Evolutionary conservation across 208 protist species (phyloP).

Genomic region (Novymonas esmeraldas): DNA sequence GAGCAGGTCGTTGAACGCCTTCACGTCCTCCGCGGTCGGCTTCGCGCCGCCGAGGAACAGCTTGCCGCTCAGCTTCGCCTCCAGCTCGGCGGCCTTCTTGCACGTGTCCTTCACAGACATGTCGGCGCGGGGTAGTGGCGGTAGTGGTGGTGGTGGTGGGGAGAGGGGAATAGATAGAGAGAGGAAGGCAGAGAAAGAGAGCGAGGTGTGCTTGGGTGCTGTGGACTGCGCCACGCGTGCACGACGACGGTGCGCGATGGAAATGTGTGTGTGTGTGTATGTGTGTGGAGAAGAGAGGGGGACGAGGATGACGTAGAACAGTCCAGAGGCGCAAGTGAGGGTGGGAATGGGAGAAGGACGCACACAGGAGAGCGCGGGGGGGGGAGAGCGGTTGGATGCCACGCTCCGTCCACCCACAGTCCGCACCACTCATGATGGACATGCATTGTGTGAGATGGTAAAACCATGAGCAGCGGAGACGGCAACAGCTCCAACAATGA

Average conservation of each 20-base stretch:
- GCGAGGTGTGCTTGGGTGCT: too few relatives aligned
- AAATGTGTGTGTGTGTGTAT: neutral
- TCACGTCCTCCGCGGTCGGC: slow-evolving; percentile 70
- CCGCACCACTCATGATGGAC: too few relatives aligned
- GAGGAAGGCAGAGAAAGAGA: neutral
- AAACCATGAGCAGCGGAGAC: too few relatives aligned
- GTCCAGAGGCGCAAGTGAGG: too few relatives aligned
- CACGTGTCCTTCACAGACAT: slow-evolving; percentile 69
- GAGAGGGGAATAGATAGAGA: slow-evolving; percentile 8
- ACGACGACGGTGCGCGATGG: too few relatives aligned
- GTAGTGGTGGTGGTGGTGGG: slow-evolving; percentile 4
- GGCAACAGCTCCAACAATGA: too few relatives aligned
- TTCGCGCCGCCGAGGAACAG: slow-evolving; percentile 71
- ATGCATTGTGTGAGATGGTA: too few relatives aligned
- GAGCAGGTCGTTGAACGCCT: slow-evolving; percentile 72
- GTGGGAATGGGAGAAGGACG: too few relatives aligned
- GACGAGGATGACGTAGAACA: too few relatives aligned
- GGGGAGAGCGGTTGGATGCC: too few relatives aligned
- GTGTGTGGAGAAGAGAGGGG: neutral
- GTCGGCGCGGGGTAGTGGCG: neutral
- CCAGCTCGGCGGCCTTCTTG: slow-evolving; percentile 57
- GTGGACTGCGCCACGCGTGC: neutral
- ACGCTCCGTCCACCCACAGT: too few relatives aligned
- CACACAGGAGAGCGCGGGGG: too few relatives aligned
- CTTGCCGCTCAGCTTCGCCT: slow-evolving; percentile 61